Percentiles rank a stretch among this genome's conserved stretches.
phyloP scores from a whole-genome alignment of 2,329 filamentous ascomycete genomes.

The Endoconidiophora laricicola region DNA sequence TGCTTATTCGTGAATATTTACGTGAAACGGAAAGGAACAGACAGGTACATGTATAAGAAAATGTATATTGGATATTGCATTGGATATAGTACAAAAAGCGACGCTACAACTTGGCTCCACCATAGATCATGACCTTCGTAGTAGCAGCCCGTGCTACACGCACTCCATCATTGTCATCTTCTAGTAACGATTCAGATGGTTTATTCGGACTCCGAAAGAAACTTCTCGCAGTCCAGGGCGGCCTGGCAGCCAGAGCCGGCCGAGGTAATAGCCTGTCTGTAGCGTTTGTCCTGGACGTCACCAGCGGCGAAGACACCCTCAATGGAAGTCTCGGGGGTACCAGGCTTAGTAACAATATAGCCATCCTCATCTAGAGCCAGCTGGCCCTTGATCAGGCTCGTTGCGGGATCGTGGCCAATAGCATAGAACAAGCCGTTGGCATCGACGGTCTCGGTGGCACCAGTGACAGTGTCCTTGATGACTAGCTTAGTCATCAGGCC shows the following conservation, averaged over 20 bases:
- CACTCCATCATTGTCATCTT: not conserved
- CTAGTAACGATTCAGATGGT: not conserved
- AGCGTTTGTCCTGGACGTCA: constrained; percentile 96
- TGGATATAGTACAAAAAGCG: too few relatives aligned
- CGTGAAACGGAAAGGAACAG: too few relatives aligned
- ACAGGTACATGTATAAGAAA: too few relatives aligned
- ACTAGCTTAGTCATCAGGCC: constrained; percentile 79
- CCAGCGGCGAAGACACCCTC: constrained; percentile 91
- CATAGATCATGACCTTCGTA: constrained; percentile 1
- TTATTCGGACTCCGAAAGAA: constrained; percentile 59
- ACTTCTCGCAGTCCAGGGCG: constrained; percentile 91
- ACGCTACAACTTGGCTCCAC: constrained; percentile 5
- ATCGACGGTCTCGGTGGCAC: constrained; percentile 64
- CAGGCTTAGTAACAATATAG: constrained; percentile 78
- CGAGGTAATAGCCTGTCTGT: constrained; percentile 94
- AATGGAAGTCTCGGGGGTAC: constrained; percentile 73
- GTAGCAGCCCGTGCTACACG: not conserved
- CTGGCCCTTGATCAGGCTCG: constrained; percentile 76
- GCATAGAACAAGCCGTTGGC: constrained; percentile 95
- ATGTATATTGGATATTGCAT: too few relatives aligned
- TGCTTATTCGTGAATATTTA: too few relatives aligned
- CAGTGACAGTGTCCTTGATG: constrained; percentile 62
- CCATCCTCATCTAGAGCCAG: constrained; percentile 76
- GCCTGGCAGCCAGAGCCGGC: constrained; percentile 92
- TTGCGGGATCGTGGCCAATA: constrained; percentile 91